These are phyloP conservation scores for Salvia splendens DNA, from an alignment of 257 asterid genomes.

Conservation along the genomic window DNA sequence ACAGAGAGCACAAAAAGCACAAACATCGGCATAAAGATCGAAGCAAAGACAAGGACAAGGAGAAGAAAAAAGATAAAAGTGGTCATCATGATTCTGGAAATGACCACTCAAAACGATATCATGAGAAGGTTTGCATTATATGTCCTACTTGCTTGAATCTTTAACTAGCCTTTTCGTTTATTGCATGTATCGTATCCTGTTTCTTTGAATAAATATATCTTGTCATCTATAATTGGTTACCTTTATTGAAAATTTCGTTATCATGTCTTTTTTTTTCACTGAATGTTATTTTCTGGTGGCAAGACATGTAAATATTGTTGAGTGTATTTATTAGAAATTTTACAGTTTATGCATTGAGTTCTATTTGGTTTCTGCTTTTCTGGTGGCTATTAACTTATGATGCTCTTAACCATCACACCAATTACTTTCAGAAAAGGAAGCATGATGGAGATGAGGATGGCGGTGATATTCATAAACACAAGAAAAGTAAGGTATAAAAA, in stretches of 20 bases:
- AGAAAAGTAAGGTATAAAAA: slow-evolving; percentile 57
- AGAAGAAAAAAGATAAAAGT: slow-evolving; percentile 80
- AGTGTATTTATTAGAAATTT: slow-evolving; percentile 10
- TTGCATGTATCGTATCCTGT: background rate
- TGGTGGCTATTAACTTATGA: slow-evolving; percentile 6
- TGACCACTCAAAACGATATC: slow-evolving; percentile 79
- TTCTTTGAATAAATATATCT: background rate
- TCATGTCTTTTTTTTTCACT: background rate
- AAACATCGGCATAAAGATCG: slow-evolving; percentile 96
- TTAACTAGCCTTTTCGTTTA: slow-evolving; percentile 8
- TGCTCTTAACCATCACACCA: slow-evolving; percentile 15
- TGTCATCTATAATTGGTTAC: slow-evolving; percentile 7
- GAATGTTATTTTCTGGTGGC: slow-evolving; percentile 19
- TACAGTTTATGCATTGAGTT: slow-evolving; percentile 21
- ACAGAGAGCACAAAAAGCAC: slow-evolving; percentile 77
- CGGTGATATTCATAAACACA: slow-evolving; percentile 51
- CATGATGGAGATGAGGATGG: slow-evolving; percentile 62
- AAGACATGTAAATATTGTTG: slow-evolving; percentile 3
- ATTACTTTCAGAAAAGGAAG: slow-evolving; percentile 58
- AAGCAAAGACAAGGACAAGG: slow-evolving; percentile 93
- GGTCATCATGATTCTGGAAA: slow-evolving; percentile 83
- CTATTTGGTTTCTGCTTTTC: slow-evolving; percentile 18
- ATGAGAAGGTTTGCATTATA: slow-evolving; percentile 66
- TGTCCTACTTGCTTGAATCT: slow-evolving; percentile 27
- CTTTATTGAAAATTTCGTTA: slow-evolving; percentile 5